Percentiles rank a stretch among this genome's conserved stretches.
These are phyloP conservation scores for Vanrija humicola DNA, from an alignment of 1,284 basidiomycete genomes.

Conservation along the genomic window DNA sequence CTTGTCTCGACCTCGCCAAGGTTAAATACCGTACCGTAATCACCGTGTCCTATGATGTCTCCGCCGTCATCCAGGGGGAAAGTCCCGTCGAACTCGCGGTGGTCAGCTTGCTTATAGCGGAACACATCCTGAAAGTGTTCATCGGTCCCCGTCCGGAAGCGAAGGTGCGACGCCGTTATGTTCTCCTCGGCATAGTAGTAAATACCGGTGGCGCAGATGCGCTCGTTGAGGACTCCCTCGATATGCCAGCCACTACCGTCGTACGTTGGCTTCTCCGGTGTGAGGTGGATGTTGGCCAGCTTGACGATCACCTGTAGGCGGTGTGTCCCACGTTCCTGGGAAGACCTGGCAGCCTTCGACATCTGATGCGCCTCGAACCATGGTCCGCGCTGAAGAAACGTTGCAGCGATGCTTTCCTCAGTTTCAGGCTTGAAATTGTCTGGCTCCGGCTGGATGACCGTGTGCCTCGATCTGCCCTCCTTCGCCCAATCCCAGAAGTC, in stretches of 20 bases:
- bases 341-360: too few species aligned
- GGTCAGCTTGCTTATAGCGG: background rate
- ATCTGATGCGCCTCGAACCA: too few species aligned
- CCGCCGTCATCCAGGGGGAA: background rate
- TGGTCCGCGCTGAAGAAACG: background rate
- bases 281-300: slow-evolving; percentile 14
- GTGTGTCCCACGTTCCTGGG: too few species aligned
- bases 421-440: background rate
- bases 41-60: too few species aligned
- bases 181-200: slow-evolving; percentile 17
- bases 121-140: slow-evolving; percentile 1
- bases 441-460: background rate
- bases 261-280: slow-evolving; percentile 13
- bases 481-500: too few species aligned
- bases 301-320: slow-evolving; percentile 15
- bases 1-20: background rate
- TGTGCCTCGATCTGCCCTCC: too few species aligned
- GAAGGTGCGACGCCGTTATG: slow-evolving; percentile 8
- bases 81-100: background rate
- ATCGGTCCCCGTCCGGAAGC: background rate
- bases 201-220: slow-evolving; percentile 10
- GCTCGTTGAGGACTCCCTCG: slow-evolving; percentile 14
- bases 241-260: slow-evolving; percentile 10
- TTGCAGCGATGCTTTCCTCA: background rate
- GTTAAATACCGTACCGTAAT: background rate